Percentiles rank a stretch among this genome's conserved stretches.
Evolutionary conservation across 257 asterid genomes (phyloP).

Genomic region (Solanum stenotomum): DNA sequence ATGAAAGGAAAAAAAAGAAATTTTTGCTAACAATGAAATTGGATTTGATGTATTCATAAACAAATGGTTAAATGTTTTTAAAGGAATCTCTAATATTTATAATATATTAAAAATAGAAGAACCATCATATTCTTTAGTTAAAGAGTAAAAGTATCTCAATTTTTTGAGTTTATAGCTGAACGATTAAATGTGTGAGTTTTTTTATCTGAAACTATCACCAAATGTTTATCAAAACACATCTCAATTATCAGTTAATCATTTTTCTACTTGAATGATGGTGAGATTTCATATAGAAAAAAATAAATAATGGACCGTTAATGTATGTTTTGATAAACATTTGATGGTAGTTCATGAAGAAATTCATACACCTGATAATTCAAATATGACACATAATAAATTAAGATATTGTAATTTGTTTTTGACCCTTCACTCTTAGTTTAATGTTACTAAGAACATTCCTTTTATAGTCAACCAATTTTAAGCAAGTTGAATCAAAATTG

Average conservation of each 20-base stretch:
- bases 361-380: neutral
- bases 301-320: fast-evolving
- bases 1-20: neutral
- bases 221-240: no score
- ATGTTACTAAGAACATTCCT: neutral
- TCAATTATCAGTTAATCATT: no score
- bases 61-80: neutral
- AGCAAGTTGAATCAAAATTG: no score
- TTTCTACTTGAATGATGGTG: no score
- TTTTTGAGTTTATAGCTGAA: no score
- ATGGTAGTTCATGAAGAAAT: no score
- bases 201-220: no score
- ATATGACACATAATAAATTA: no score
- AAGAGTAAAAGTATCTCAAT: neutral
- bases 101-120: neutral
- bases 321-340: neutral
- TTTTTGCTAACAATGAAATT: neutral
- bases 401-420: no score
- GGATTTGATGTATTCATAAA: neutral
- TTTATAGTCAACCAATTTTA: no score
- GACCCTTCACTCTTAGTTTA: neutral
- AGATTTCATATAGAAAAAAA: no score
- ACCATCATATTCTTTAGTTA: neutral
- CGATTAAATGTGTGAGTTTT: neutral
- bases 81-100: neutral